phyloP scores from a whole-genome alignment of 179 eudicot genomes.

The Nepenthes alata region DNA sequence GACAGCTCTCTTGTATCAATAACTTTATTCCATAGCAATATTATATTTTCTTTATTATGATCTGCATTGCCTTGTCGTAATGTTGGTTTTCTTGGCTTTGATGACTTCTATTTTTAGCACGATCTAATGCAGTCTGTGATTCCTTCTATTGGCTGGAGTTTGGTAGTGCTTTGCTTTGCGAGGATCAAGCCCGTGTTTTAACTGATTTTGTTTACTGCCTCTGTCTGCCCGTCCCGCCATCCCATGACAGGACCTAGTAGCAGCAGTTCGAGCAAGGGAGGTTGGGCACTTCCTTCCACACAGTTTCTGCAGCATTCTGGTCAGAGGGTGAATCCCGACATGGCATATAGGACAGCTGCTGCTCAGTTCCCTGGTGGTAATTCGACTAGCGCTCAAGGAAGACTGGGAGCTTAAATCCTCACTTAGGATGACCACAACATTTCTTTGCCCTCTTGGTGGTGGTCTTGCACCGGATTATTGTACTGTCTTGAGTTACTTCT shows the following conservation, averaged over 20 bases:
- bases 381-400: no score
- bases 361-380: no score
- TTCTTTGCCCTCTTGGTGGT: no score
- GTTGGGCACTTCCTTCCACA: conserved; percentile 60
- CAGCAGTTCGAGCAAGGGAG: conserved; percentile 17
- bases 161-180: neutral
- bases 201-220: neutral
- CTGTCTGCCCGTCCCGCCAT: neutral
- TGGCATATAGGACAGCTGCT: no score
- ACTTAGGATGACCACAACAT: no score
- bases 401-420: no score
- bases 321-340: conserved; percentile 1
- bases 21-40: neutral
- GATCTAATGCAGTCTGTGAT: no score
- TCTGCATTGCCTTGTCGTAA: neutral
- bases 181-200: neutral
- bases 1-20: neutral
- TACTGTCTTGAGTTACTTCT: no score
- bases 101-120: neutral
- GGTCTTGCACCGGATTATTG: no score
- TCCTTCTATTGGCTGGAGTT: no score
- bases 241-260: neutral
- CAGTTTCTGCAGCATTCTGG: conserved; percentile 5
- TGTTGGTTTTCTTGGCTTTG: neutral
- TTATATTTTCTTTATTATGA: neutral